phyloP scores from a whole-genome alignment of 1,284 basidiomycete genomes.

The Sporisorium reilianum region DNA sequence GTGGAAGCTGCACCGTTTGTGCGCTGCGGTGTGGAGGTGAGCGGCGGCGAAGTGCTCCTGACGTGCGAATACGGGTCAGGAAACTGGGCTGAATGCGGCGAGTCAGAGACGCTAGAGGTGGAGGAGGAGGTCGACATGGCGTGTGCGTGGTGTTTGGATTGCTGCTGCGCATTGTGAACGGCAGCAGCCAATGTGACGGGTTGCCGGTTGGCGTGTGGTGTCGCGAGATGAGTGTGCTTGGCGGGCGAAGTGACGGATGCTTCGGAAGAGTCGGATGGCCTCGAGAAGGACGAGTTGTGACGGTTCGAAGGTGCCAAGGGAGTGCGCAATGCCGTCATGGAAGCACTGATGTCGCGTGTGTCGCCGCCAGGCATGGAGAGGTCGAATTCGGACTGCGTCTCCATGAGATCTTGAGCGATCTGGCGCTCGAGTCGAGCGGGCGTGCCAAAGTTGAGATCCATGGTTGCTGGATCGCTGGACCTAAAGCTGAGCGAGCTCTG shows the following conservation, averaged over 20 bases:
- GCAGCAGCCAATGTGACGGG: slow-evolving; percentile 36
- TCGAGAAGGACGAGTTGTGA: slow-evolving; percentile 49
- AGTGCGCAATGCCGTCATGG: slow-evolving; percentile 30
- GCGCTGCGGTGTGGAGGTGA: slow-evolving; percentile 48
- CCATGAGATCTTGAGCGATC: slow-evolving; percentile 50
- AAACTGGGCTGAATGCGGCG: slow-evolving; percentile 29
- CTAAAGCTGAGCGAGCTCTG: background rate
- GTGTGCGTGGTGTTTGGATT: background rate
- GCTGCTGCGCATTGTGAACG: slow-evolving; percentile 19
- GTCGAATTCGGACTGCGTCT: slow-evolving; percentile 51
- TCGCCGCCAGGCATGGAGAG: slow-evolving; percentile 43
- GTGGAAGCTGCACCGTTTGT: slow-evolving; percentile 38
- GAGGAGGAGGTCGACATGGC: slow-evolving; percentile 36
- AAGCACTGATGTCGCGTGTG: slow-evolving; percentile 43
- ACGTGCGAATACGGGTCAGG: slow-evolving; percentile 42
- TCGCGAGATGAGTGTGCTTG: slow-evolving; percentile 30
- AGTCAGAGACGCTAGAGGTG: slow-evolving; percentile 31
- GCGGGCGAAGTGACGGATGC: slow-evolving; percentile 21
- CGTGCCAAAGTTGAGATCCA: slow-evolving; percentile 52
- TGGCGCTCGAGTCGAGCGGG: slow-evolving; percentile 54
- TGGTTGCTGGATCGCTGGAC: slow-evolving; percentile 7
- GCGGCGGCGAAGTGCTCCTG: slow-evolving; percentile 39
- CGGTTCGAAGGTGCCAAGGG: slow-evolving; percentile 33
- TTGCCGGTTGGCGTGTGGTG: slow-evolving; percentile 24
- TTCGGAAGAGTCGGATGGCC: slow-evolving; percentile 42